Percentiles rank a stretch among this genome's conserved stretches.
Conservation (phyloP, 495 filamentous ascomycete species). For the Xylaria longipes region DNA sequence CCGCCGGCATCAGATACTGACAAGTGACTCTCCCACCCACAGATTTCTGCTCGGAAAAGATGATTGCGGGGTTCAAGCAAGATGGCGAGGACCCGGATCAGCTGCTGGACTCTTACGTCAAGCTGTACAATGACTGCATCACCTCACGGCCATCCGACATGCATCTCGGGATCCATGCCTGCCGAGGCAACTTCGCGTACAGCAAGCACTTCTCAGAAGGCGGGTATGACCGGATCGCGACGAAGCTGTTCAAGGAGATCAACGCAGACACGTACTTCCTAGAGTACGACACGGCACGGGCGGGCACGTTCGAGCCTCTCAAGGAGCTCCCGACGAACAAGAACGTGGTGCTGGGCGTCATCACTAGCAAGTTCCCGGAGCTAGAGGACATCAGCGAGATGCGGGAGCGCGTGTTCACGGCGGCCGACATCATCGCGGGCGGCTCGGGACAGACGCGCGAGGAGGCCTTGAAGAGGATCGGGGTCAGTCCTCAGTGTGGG, state of each 20-base stretch:
- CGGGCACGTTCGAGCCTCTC: slow-evolving; percentile 73
- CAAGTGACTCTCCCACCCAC: background rate
- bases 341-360: slow-evolving; percentile 71
- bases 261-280: slow-evolving; percentile 73
- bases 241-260: slow-evolving; percentile 71
- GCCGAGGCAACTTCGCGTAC: slow-evolving; percentile 73
- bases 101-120: slow-evolving; percentile 69
- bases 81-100: slow-evolving; percentile 64
- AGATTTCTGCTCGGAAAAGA: slow-evolving; percentile 75
- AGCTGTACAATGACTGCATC: slow-evolving; percentile 71
- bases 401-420: slow-evolving; percentile 65
- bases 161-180: slow-evolving; percentile 71
- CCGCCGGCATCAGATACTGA: background rate
- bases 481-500: slow-evolving; percentile 74
- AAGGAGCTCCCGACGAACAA: slow-evolving; percentile 68
- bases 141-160: slow-evolving; percentile 62
- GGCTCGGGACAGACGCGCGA: slow-evolving; percentile 62
- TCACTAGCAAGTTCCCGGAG: slow-evolving; percentile 71
- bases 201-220: slow-evolving; percentile 74
- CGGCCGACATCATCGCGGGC: slow-evolving; percentile 66
- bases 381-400: slow-evolving; percentile 69
- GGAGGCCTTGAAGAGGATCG: slow-evolving; percentile 64
- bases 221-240: slow-evolving; percentile 72
- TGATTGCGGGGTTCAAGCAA: slow-evolving; percentile 65
- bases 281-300: slow-evolving; percentile 72